phyloP scores from a whole-genome alignment of 805 yeast species.

The Aciculoconidium aculeatum region DNA sequence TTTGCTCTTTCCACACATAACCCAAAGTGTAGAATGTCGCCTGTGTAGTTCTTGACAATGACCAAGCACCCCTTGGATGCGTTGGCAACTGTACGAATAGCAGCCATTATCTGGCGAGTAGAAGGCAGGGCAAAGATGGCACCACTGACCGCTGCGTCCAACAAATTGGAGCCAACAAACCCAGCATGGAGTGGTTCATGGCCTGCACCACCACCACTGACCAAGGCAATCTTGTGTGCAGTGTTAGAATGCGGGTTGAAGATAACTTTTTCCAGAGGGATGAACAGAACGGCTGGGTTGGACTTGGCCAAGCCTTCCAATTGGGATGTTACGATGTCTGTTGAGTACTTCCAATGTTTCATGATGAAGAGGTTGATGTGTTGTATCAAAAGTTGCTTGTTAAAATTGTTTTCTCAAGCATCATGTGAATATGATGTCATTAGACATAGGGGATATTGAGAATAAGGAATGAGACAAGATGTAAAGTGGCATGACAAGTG shows the following conservation, averaged over 20 bases:
- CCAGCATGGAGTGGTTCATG: slow-evolving; percentile 96
- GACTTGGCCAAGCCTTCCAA: slow-evolving; percentile 48
- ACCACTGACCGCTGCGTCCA: slow-evolving; percentile 88
- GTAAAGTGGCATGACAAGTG: too few relatives aligned
- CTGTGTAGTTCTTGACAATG: slow-evolving; percentile 89
- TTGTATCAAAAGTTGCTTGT: too few relatives aligned
- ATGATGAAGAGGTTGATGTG: slow-evolving; percentile 21
- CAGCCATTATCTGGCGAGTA: slow-evolving; percentile 79
- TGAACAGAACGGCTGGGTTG: slow-evolving; percentile 49
- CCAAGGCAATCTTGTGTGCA: slow-evolving; percentile 55
- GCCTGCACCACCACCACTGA: slow-evolving; percentile 94
- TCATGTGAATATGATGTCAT: too few relatives aligned
- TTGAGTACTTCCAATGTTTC: slow-evolving; percentile 48
- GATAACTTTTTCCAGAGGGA: slow-evolving; percentile 54
- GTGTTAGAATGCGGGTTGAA: slow-evolving; percentile 35
- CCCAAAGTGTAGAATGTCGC: slow-evolving; percentile 90
- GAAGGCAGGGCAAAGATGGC: slow-evolving; percentile 91
- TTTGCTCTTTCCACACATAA: slow-evolving; percentile 85
- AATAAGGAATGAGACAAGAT: too few relatives aligned
- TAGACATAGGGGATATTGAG: too few relatives aligned
- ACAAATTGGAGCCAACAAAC: slow-evolving; percentile 75
- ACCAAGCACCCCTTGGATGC: slow-evolving; percentile 61
- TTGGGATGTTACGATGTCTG: slow-evolving; percentile 43
- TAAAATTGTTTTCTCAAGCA: too few relatives aligned
- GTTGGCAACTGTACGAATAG: slow-evolving; percentile 52